These are phyloP conservation scores for Tillandsia fasciculata DNA, from an alignment of 176 grass and related monocot species.

Conservation along the genomic window DNA sequence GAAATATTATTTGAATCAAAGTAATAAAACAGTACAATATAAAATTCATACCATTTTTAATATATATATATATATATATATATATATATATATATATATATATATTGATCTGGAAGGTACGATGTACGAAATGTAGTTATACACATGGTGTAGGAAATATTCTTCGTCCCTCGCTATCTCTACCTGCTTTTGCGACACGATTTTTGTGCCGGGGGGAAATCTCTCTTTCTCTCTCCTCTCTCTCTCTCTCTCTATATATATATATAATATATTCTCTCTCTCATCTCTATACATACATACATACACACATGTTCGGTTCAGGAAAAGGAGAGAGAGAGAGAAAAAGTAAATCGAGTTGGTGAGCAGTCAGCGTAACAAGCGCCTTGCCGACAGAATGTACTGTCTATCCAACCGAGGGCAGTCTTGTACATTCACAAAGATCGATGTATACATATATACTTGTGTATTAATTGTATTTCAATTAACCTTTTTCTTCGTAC, in stretches of 20 bases:
- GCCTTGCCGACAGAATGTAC: constrained; percentile 5
- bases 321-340: background rate
- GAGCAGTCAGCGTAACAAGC: background rate
- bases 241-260: background rate
- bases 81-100: too few species aligned
- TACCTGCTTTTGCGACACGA: background rate
- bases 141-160: too few species aligned
- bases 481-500: too few species aligned
- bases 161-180: background rate
- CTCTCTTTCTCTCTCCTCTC: background rate
- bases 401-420: background rate
- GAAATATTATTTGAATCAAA: too few species aligned
- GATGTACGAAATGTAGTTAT: too few species aligned
- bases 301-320: background rate
- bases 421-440: background rate
- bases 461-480: background rate
- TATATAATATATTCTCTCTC: too few species aligned
- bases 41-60: too few species aligned
- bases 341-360: constrained; percentile 1
- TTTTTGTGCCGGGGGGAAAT: background rate
- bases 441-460: too few species aligned
- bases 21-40: too few species aligned
- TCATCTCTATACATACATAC: background rate
- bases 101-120: too few species aligned
- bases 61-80: too few species aligned